Percentiles rank a stretch among this genome's conserved stretches.
Conservation (phyloP, 2,329 filamentous ascomycete species). For the Aspergillus flavus region DNA sequence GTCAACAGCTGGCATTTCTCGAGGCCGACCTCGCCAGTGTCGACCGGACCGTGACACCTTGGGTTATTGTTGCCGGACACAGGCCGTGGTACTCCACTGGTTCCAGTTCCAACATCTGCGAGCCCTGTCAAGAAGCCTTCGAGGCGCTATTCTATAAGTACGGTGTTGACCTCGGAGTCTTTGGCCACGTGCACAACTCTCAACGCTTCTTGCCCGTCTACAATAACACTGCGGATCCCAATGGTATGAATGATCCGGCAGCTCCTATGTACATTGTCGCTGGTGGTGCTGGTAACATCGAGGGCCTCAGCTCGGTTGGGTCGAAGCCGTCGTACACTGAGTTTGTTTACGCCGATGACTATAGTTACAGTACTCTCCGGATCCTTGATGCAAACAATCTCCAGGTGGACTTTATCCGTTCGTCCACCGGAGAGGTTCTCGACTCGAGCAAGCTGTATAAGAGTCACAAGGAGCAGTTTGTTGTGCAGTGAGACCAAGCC, state of each 20-base stretch:
- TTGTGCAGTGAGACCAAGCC: slow-evolving; percentile 49
- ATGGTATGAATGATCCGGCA: slow-evolving; percentile 54
- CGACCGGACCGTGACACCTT: slow-evolving; percentile 58
- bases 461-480: slow-evolving; percentile 50
- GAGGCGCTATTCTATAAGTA: slow-evolving; percentile 58
- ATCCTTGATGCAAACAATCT: slow-evolving; percentile 52
- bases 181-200: slow-evolving; percentile 62
- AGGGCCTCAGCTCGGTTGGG: slow-evolving; percentile 52
- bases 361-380: slow-evolving; percentile 54
- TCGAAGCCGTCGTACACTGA: slow-evolving; percentile 46
- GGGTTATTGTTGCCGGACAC: slow-evolving; percentile 51
- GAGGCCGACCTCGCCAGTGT: slow-evolving; percentile 59
- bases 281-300: slow-evolving; percentile 60
- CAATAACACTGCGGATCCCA: slow-evolving; percentile 43
- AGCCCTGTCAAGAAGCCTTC: slow-evolving; percentile 55
- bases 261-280: slow-evolving; percentile 60
- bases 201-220: slow-evolving; percentile 52
- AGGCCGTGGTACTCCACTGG: slow-evolving; percentile 54
- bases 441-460: slow-evolving; percentile 55
- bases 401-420: slow-evolving; percentile 55
- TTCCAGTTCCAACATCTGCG: slow-evolving; percentile 40
- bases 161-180: slow-evolving; percentile 59
- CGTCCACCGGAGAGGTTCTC: slow-evolving; percentile 51
- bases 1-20: slow-evolving; percentile 59
- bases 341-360: slow-evolving; percentile 44